phyloP scores from a whole-genome alignment of 495 filamentous ascomycete species.

The Cudoniella acicularis region DNA sequence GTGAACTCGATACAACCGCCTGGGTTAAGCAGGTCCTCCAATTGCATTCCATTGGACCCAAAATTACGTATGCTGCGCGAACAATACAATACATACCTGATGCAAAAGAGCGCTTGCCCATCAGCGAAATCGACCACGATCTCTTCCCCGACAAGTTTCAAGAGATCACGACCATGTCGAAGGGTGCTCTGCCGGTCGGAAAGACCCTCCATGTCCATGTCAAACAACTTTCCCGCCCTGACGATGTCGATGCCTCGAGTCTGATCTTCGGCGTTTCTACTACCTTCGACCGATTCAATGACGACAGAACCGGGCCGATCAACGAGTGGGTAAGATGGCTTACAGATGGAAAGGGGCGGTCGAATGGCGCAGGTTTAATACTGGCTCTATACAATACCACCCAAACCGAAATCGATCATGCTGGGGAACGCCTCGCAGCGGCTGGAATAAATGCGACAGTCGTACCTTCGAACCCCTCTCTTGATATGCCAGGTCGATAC shows the following conservation, averaged over 20 bases:
- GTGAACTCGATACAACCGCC: not conserved
- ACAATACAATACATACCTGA: conserved; percentile 23
- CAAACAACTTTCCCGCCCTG: conserved; percentile 15
- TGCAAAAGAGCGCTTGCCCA: conserved; percentile 9
- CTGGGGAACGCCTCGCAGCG: conserved; percentile 18
- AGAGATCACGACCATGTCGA: conserved; percentile 11
- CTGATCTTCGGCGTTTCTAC: conserved; percentile 59
- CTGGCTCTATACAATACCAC: conserved; percentile 43
- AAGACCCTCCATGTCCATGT: conserved; percentile 17
- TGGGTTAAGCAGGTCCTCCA: conserved; percentile 17
- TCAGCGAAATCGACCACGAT: conserved; percentile 14
- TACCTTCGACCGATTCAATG: conserved; percentile 47
- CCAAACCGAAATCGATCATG: conserved; percentile 25
- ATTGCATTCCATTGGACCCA: conserved; percentile 16
- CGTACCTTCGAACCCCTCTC: conserved; percentile 19
- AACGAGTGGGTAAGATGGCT: conserved; percentile 36
- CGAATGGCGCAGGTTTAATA: conserved; percentile 42
- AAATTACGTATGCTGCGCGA: conserved; percentile 22
- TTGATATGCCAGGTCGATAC: conserved; percentile 33
- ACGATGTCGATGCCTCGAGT: conserved; percentile 43
- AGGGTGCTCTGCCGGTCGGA: conserved; percentile 3
- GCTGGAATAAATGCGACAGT: conserved; percentile 32
- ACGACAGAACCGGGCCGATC: conserved; percentile 32
- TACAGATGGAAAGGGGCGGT: conserved; percentile 22
- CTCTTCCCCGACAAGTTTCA: conserved; percentile 15